Base-by-base conservation (phyloP, 2,329 filamentous ascomycete species). In the Sporothrix pseudoabietina region DNA sequence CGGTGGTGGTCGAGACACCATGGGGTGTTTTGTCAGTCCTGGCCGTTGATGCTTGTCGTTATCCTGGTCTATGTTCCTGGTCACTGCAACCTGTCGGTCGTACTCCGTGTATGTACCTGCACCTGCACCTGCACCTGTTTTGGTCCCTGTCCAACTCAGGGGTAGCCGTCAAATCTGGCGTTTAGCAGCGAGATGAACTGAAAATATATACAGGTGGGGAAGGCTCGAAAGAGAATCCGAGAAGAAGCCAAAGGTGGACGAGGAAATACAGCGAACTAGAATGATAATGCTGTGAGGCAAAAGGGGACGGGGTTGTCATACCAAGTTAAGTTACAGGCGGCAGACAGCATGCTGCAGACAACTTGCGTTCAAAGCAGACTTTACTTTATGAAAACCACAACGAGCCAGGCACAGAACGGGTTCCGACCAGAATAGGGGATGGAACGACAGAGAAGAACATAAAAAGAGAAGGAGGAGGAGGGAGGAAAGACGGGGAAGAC, bases 91-190 rank as follows among this genome's bases (percentile, higher is more conserved):
- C 55, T 57, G 55, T 54, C 19, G 52, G 8, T 54, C 19, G 9
- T 54, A 54, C 41, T 44, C 41, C 41, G 41, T 44, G 12, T 14
- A 10, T 44, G 41, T 44, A 44, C 49, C 49, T 54, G 49, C 49
- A 22, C 52, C 52, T 55, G n/a, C 26, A 44, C 49, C 49, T 54
- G 49, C 49, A 22, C 52, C 52, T 55, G n/a, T 55, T 55, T 55
- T 55, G 52, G n/a, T 55, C 26, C 52, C n/a, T 55, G 52, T 55
- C 22, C n/a, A 55, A 55, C n/a, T 55, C 52, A 55, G 44, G 44
- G 44, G 44, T 49, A 49, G 6, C 14, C 14, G 44, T 49, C 44
- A 49, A 19, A 19, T 49, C 12, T 55, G 22, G 22, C 30, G 55
- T 59, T 35, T 14, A 59, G 30, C 55, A 59, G 30, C 26, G 59